Conservation (phyloP, 2,329 filamentous ascomycete species). For the Tolypocladium inflatum region DNA sequence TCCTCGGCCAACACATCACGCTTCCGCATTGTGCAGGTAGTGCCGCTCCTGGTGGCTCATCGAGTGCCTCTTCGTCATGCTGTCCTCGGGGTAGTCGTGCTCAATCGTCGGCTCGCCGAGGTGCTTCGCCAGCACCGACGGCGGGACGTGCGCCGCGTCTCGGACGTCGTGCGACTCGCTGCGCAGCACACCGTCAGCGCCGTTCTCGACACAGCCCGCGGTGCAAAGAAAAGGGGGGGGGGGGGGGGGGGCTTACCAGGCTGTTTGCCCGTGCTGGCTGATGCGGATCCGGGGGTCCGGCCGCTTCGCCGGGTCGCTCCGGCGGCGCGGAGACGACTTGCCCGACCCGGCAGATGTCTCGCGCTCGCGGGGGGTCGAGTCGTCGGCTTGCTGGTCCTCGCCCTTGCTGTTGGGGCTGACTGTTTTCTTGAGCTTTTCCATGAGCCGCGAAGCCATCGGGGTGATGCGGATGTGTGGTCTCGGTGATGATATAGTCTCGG, state of each 20-base stretch:
- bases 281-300: background rate
- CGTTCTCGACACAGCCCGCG: background rate
- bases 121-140: slow-evolving; percentile 13
- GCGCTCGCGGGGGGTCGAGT: background rate
- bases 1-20: background rate
- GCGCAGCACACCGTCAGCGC: background rate
- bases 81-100: slow-evolving; percentile 20
- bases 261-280: background rate
- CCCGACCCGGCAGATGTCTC: background rate
- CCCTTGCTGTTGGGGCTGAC: background rate
- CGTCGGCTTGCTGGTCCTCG: background rate
- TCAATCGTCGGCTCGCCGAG: slow-evolving; percentile 17
- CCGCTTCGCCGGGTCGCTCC: background rate
- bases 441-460: background rate
- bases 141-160: slow-evolving; percentile 16
- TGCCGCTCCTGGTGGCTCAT: slow-evolving; percentile 21
- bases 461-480: background rate
- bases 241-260: background rate
- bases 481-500: no score
- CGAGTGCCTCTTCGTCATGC: slow-evolving; percentile 16
- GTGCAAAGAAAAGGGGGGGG: no score
- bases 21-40: slow-evolving; percentile 5
- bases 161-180: background rate
- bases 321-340: background rate
- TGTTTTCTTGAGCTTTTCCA: background rate